Conservation (phyloP, 2,329 filamentous ascomycete genomes). For the Ilyonectria mors-panacis region DNA sequence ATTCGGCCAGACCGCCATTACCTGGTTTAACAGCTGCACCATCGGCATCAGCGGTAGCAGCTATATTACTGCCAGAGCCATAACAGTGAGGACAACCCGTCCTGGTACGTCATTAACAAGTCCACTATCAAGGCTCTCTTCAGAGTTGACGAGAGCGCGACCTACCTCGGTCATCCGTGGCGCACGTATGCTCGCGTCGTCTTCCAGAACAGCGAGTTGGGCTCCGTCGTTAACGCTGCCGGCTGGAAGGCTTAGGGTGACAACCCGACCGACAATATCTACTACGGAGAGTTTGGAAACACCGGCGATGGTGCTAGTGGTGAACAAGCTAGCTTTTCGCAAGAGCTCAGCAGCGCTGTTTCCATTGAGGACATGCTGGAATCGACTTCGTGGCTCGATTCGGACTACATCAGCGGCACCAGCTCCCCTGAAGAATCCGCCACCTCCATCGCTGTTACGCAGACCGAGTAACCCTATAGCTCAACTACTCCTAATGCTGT, state of each 20-base stretch:
- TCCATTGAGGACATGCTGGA: conserved; percentile 28
- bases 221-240: conserved; percentile 51
- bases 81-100: conserved; percentile 51
- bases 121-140: conserved; percentile 52
- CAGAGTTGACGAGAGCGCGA: conserved; percentile 49
- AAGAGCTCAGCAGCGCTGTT: conserved; percentile 45
- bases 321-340: conserved; percentile 62
- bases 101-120: conserved; percentile 62
- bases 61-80: conserved; percentile 61
- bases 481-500: background rate
- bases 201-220: conserved; percentile 65
- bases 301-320: conserved; percentile 69
- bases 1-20: conserved; percentile 55
- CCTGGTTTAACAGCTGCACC: conserved; percentile 60
- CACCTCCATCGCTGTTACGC: background rate
- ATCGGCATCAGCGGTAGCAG: conserved; percentile 53
- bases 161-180: conserved; percentile 65
- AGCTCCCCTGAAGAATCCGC: conserved; percentile 1
- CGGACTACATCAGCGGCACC: conserved; percentile 21
- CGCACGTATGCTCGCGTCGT: conserved; percentile 61
- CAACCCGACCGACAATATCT: conserved; percentile 64
- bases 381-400: conserved; percentile 35
- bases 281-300: conserved; percentile 72
- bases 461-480: background rate
- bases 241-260: conserved; percentile 71